A percentile compares a stretch with the other conserved stretches of the same genome.
Conservation (phyloP, 176 grass and related monocot genomes). For the Phyllostachys edulis region DNA sequence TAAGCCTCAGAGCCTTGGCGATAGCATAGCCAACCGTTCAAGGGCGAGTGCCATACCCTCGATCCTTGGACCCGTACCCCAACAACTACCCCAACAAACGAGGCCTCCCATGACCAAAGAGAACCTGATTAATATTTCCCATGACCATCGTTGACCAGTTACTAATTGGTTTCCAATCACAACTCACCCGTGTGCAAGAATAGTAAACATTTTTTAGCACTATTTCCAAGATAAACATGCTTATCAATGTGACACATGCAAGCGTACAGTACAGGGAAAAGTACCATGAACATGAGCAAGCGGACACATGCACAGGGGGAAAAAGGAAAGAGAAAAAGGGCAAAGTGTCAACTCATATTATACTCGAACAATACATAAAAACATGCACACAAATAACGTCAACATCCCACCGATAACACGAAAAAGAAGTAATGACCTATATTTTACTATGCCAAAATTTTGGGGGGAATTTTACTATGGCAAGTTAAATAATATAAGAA, state of each 20-base stretch:
- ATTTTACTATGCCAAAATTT: conserved; percentile 8
- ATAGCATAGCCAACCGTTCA: too few relatives aligned
- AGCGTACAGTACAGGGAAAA: not conserved
- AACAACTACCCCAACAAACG: not conserved
- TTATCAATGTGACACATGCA: not conserved
- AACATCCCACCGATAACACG: not conserved
- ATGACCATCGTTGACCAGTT: not conserved
- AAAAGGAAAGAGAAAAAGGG: not conserved
- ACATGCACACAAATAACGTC: not conserved
- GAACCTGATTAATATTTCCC: not conserved
- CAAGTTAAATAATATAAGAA: conserved; percentile 4
- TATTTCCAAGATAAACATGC: not conserved
- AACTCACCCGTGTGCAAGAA: not conserved
- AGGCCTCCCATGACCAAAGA: not conserved
- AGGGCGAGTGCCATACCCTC: too few relatives aligned
- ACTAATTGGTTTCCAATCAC: not conserved
- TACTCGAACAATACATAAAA: not conserved
- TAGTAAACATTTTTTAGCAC: not conserved
- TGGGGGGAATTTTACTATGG: not conserved
- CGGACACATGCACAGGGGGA: not conserved
- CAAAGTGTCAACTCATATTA: not conserved
- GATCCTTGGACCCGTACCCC: too few relatives aligned
- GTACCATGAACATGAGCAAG: not conserved
- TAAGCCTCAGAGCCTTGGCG: too few relatives aligned
- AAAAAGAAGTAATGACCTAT: not conserved